These are phyloP conservation scores for Bolboschoenus planiculmis DNA, from an alignment of 176 grass and related monocot genomes.

Conservation along the genomic window DNA sequence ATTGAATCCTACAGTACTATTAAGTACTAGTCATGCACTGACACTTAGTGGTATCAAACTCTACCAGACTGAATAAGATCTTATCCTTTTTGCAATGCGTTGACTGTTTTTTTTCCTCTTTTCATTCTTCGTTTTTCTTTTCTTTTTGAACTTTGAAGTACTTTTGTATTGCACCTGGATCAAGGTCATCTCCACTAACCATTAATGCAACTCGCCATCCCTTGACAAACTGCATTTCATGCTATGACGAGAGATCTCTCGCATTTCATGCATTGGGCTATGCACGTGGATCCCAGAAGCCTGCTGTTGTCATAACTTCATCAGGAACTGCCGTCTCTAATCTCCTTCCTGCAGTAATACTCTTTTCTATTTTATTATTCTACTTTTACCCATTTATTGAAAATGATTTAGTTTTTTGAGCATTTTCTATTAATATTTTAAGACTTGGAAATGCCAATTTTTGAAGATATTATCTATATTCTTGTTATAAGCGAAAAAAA, in stretches of 20 bases:
- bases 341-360: slow-evolving; percentile 76
- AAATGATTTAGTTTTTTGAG: neutral
- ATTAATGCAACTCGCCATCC: slow-evolving; percentile 70
- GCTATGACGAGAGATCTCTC: slow-evolving; percentile 95
- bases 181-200: slow-evolving; percentile 92
- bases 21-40: neutral
- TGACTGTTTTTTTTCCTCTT: neutral
- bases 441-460: neutral
- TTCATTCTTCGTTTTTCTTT: neutral
- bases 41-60: too few relatives aligned
- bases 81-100: neutral
- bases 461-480: neutral
- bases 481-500: neutral
- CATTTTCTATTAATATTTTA: neutral
- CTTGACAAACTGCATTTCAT: slow-evolving; percentile 80
- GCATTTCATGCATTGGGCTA: slow-evolving; percentile 97
- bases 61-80: neutral
- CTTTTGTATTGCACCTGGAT: slow-evolving; percentile 96
- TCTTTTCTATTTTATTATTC: neutral
- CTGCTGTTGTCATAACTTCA: slow-evolving; percentile 85
- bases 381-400: neutral
- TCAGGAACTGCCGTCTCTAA: slow-evolving; percentile 98
- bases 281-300: slow-evolving; percentile 60
- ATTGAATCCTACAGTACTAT: too few relatives aligned
- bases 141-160: slow-evolving; percentile 34